Percentiles rank a stretch among this genome's conserved stretches.
These are phyloP conservation scores for Ophiocordyceps sinensis DNA, from an alignment of 2,329 filamentous ascomycete species.

Conservation along the genomic window DNA sequence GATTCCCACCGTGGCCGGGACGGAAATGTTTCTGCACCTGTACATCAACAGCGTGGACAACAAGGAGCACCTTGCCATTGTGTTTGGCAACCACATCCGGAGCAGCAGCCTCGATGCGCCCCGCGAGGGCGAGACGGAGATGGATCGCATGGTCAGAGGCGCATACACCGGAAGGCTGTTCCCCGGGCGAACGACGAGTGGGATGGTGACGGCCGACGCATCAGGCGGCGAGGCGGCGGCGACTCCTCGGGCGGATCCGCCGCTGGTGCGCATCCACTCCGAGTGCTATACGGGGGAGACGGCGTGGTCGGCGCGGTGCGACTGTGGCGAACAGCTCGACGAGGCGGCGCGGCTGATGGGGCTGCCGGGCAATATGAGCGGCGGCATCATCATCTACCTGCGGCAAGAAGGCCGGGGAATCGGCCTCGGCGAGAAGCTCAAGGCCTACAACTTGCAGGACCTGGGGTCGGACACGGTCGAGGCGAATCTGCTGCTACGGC, in stretches of 20 bases:
- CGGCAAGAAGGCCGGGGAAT: constrained; percentile 94
- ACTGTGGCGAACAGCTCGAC: constrained; percentile 95
- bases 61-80: constrained; percentile 94
- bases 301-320: constrained; percentile 93
- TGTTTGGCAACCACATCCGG: constrained; percentile 80
- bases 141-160: constrained; percentile 85
- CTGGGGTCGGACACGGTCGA: constrained; percentile 95
- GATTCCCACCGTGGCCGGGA: constrained; percentile 81
- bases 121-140: constrained; percentile 65
- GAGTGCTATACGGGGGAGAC: constrained; percentile 99
- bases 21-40: constrained; percentile 93
- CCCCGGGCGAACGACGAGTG: constrained; percentile 68
- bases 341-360: constrained; percentile 92
- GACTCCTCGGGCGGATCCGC: constrained; percentile 17
- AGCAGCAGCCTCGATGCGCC: constrained; percentile 56
- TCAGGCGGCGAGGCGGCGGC: constrained; percentile 3
- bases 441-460: constrained; percentile 96
- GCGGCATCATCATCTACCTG: constrained; percentile 89
- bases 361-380: constrained; percentile 44
- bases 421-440: constrained; percentile 85
- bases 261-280: constrained; percentile 87
- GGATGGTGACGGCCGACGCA: constrained; percentile 26
- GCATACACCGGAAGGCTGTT: constrained; percentile 82
- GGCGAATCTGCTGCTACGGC: constrained; percentile 77
- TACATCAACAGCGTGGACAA: constrained; percentile 88